These are phyloP conservation scores for Solanum corneliomulleri DNA, from an alignment of 257 asterid genomes.

Conservation along the genomic window DNA sequence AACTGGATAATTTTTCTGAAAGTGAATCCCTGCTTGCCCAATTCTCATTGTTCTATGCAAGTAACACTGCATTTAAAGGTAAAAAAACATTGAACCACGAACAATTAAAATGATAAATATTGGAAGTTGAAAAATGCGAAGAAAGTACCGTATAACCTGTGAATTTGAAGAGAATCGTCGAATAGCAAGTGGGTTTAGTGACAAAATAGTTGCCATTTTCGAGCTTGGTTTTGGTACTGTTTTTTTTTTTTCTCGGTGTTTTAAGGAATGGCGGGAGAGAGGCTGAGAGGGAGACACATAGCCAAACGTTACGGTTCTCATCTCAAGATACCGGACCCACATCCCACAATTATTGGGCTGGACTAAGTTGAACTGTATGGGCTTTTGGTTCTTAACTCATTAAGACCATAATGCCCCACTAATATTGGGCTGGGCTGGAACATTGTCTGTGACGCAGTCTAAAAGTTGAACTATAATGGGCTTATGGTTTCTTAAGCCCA, in stretches of 20 bases:
- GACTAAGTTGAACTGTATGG: neutral
- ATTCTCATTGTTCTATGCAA: conserved; percentile 1
- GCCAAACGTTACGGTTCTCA: neutral
- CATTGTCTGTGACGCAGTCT: neutral
- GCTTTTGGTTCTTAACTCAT: neutral
- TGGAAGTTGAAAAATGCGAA: neutral
- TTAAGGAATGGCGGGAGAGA: conserved; percentile 14
- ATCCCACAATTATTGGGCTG: neutral
- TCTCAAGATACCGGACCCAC: neutral
- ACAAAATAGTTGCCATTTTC: conserved; percentile 16
- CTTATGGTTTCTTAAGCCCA: neutral
- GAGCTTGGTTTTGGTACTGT: neutral
- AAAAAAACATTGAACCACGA: neutral
- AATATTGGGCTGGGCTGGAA: neutral
- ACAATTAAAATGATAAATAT: neutral
- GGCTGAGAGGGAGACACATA: neutral
- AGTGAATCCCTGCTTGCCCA: neutral
- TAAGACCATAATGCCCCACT: neutral
- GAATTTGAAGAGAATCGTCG: conserved; percentile 23
- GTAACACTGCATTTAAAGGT: conserved; percentile 1
- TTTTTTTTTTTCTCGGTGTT: neutral
- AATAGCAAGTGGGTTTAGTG: neutral
- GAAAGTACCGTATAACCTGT: conserved; percentile 20
- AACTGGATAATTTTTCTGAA: neutral
- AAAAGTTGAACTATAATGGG: neutral